Evolutionary conservation across 257 asterid species (phyloP), one percentile per base, ranked within the genome.

Genomic region (Solanum corneliomulleri): DNA sequence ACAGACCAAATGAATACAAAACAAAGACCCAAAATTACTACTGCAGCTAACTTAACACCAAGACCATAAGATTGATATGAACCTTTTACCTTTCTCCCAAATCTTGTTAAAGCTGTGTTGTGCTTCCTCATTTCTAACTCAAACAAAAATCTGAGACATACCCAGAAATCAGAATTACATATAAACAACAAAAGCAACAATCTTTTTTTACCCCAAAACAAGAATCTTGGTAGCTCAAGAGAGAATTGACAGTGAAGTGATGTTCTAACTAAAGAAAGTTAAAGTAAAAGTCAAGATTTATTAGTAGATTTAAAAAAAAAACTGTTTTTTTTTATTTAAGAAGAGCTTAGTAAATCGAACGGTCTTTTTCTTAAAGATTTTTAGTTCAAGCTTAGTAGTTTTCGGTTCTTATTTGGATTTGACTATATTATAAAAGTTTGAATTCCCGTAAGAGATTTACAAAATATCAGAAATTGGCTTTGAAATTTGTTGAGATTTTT

Each of bases 41-140:
- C 95, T 14, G 94, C 94, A 60, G 96, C 89, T 72, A 97, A 86
- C 92, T 95, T 97, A 44, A 93, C 91, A 89, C 89, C 88, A 88
- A 97, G 93, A 82, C 99, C 96, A 90, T 87, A 93, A 86, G 99
- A 93, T 83, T 92, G 95, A 77, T 93, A 94, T 60, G 99, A 93
- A 88, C 96, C 94, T 89, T 91, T 97, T 13, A 95, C 98, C 91
- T 95, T 93, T 77, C 96, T 96, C 89, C 99, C 96, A 85, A 97
- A 93, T 91, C 95, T 93, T 70, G 94, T 91, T 82, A 94, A 89
- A 9, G 98, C 95, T 98, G 95, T 94, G 85, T 66, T 39, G 29
- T 25, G 89, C 88, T 41, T 87, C 45, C 75, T 42, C 45, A 88
- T 89, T 89, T 41, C 86, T 89, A 41, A 41, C 89, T 84, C 91